Evolutionary conservation across 2,329 filamentous ascomycete species (phyloP), one percentile per base, ranked within the genome.

Genomic region (Allantophomopsis lycopodina): DNA sequence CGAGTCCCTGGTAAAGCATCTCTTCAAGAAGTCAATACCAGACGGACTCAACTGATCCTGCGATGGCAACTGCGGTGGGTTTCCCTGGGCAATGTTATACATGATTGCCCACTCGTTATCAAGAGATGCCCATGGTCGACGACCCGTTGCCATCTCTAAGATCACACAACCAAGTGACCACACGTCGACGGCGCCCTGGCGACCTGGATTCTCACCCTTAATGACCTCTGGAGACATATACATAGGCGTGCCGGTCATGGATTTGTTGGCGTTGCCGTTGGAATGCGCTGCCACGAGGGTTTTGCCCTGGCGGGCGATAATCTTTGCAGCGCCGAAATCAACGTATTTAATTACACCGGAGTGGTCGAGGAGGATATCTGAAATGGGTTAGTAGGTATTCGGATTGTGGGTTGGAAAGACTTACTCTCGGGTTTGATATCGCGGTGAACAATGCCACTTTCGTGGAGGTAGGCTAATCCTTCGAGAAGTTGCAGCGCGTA

Each of bases 91-190:
- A 54, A 98, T 98, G 65, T 96, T 96, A 71, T 95, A 98, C 91
- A 98, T 98, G 64, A 98, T 96, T 33, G 91, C 91, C 87, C 88
- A 98, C 60, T 98, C 91, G 56, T 98, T 98, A 64, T 98, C 91
- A 36, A 96, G 76, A 47, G 81, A 86, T 18, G 87, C 86, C 91
- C 91, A 98, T 1, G 91, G 91, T 13, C 89, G 78, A 45, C 87
- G 76, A 15, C 91, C 91, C 0, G 91, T 98, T 3, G 86, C 86
- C 89, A 98, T 96, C 60, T 98, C 91, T 33, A 95, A 73, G 48
- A 98, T 85, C 31, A 98, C 91, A 56, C 91, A 98, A 40, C 91
- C 89, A 2, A 98, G 71, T 2, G 88, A 95, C 89, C 89, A 98
- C 45, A 96, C 79, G 55, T 98, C 89, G 35, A 93, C 86, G 3